Conservation (phyloP, 805 yeast species). For the Candida boidinii region DNA sequence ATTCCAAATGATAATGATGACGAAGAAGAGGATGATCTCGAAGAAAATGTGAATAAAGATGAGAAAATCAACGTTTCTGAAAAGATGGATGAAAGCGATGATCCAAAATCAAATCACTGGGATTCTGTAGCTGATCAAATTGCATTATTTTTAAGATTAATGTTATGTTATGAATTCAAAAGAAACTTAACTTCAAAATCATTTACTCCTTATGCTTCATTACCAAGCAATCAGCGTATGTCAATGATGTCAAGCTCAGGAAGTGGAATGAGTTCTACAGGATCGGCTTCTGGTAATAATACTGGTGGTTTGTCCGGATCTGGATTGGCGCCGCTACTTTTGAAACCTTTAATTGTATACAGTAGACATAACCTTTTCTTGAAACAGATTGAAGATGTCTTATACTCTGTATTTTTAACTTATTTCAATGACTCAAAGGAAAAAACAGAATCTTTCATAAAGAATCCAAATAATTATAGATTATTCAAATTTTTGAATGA, state of each 20-base stretch:
- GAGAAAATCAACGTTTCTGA: conserved; percentile 20
- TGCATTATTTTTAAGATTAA: conserved; percentile 42
- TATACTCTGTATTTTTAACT: conserved; percentile 10
- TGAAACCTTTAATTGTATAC: conserved; percentile 52
- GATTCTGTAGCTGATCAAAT: conserved; percentile 56
- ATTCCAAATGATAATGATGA: conserved; percentile 30
- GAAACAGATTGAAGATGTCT: conserved; percentile 22
- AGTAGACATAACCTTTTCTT: conserved; percentile 43
- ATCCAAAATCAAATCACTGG: too few species aligned
- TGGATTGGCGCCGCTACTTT: too few species aligned
- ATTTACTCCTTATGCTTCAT: conserved; percentile 40
- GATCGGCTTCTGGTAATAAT: too few species aligned
- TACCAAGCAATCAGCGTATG: too few species aligned
- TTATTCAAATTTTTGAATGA: conserved; percentile 13
- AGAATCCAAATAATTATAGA: conserved; percentile 8
- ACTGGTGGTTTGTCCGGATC: too few species aligned
- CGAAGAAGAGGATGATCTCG: conserved; percentile 22
- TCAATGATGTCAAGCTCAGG: conserved; percentile 35
- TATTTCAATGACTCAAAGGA: conserved; percentile 11
- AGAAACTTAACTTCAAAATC: conserved; percentile 34
- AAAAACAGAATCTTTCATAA: conserved; percentile 6
- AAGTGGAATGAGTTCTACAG: conserved; percentile 32
- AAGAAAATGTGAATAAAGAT: conserved; percentile 18
- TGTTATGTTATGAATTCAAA: conserved; percentile 53
- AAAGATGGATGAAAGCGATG: too few species aligned